A percentile compares a stretch with the other conserved stretches of the same genome.
These are phyloP conservation scores for Aphanocladium album DNA, from an alignment of 2,329 filamentous ascomycete species.

Conservation along the genomic window DNA sequence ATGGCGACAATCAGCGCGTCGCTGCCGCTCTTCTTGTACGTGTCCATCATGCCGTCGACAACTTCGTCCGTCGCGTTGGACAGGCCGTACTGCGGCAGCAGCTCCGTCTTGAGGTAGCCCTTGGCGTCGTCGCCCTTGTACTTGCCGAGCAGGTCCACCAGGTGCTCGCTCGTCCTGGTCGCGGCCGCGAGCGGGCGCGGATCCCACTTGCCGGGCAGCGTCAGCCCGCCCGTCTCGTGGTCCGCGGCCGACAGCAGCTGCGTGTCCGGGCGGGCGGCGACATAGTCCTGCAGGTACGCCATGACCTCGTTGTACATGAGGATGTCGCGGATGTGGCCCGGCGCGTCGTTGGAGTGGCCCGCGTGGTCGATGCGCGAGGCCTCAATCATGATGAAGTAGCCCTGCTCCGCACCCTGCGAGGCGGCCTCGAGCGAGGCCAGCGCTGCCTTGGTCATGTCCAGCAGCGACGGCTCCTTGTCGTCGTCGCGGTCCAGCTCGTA, in stretches of 20 bases:
- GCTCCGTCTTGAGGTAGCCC: constrained; percentile 13
- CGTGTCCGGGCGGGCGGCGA: constrained; percentile 19
- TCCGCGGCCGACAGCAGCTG: constrained; percentile 23
- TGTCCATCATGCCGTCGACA: constrained; percentile 11
- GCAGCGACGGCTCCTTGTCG: constrained; percentile 18
- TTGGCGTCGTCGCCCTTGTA: constrained; percentile 17
- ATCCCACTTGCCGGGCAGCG: constrained; percentile 18
- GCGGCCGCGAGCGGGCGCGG: constrained; percentile 16
- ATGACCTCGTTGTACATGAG: constrained; percentile 23
- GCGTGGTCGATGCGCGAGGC: constrained; percentile 23
- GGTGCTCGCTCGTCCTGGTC: constrained; percentile 17
- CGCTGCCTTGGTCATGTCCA: constrained; percentile 18
- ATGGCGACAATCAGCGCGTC: constrained; percentile 13
- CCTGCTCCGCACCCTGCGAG: constrained; percentile 13
- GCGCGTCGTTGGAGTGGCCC: constrained; percentile 20
- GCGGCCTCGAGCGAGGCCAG: constrained; percentile 17
- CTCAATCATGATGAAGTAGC: constrained; percentile 24
- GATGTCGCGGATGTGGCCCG: constrained; percentile 20
- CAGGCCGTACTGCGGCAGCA: constrained; percentile 19
- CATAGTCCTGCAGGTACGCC: constrained; percentile 19
- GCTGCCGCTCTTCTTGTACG: constrained; percentile 12
- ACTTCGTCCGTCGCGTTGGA: constrained; percentile 14
- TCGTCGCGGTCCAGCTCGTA: constrained; percentile 21
- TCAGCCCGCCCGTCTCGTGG: constrained; percentile 23
- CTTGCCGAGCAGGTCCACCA: constrained; percentile 11